Conservation (phyloP, 768 basidiomycete species). For the Russula olivacea region DNA sequence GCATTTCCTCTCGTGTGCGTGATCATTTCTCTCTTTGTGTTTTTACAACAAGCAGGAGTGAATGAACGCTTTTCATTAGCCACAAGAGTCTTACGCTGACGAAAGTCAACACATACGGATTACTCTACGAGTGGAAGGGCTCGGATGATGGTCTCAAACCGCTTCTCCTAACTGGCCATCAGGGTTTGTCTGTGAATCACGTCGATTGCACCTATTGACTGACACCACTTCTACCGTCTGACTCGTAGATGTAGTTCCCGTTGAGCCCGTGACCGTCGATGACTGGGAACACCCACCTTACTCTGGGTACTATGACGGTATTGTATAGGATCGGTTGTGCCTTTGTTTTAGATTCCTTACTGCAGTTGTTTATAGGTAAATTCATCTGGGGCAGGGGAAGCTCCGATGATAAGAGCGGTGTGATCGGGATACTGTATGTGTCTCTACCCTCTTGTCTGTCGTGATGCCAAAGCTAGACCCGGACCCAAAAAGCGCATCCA, state of each 20-base stretch:
- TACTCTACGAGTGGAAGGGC: constrained; percentile 58
- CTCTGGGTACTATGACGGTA: constrained; percentile 57
- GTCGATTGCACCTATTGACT: constrained; percentile 24
- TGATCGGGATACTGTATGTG: constrained; percentile 33
- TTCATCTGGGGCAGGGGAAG: constrained; percentile 35
- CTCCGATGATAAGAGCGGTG: constrained; percentile 34
- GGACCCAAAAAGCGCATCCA: constrained; percentile 30
- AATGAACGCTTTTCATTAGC: constrained; percentile 29
- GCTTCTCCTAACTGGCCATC: constrained; percentile 48
- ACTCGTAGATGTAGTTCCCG: constrained; percentile 59
- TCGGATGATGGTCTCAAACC: constrained; percentile 47
- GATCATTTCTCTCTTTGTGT: neutral
- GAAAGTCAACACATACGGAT: constrained; percentile 54
- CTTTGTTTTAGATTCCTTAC: neutral
- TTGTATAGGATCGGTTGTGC: too few relatives aligned
- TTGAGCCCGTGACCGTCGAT: constrained; percentile 48
- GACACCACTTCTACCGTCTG: neutral
- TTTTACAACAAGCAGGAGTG: neutral
- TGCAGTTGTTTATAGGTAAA: constrained; percentile 24
- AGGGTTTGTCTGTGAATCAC: constrained; percentile 34
- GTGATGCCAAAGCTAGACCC: neutral
- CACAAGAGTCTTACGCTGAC: constrained; percentile 47
- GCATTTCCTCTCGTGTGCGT: constrained; percentile 61
- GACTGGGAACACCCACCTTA: constrained; percentile 60
- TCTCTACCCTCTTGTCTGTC: neutral